phyloP scores from a whole-genome alignment of 495 filamentous ascomycete genomes.

The Cenococcum geophilum region DNA sequence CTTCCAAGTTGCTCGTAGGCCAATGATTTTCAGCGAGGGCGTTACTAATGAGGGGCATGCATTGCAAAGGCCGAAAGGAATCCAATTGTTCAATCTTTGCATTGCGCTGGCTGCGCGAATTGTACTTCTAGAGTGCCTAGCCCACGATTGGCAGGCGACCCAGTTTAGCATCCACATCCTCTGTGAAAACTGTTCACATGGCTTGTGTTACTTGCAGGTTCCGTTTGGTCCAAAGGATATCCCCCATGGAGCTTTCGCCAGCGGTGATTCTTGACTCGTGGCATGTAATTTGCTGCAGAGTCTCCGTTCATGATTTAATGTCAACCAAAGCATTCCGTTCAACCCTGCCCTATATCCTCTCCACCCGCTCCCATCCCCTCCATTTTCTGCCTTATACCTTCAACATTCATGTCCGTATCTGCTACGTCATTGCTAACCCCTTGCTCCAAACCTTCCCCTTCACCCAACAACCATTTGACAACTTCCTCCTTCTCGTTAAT shows the following conservation, averaged over 20 bases:
- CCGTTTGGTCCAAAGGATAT: too few species aligned
- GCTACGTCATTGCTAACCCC: constrained; percentile 36
- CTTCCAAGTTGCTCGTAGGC: neutral
- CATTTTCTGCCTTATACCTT: constrained; percentile 17
- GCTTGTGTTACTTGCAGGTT: too few species aligned
- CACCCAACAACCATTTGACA: constrained; percentile 57
- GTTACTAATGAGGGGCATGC: neutral
- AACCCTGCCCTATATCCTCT: neutral
- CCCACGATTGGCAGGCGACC: too few species aligned
- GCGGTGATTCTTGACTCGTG: too few species aligned
- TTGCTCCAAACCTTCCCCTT: constrained; percentile 50
- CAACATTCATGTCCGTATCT: constrained; percentile 19
- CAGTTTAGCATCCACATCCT: too few species aligned
- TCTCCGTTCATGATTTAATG: too few species aligned
- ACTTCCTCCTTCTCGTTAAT: constrained; percentile 61
- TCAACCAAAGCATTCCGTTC: neutral
- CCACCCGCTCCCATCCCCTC: constrained; percentile 14
- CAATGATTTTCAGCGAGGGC: neutral
- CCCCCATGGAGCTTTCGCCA: too few species aligned
- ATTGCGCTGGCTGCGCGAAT: neutral
- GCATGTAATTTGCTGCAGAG: too few species aligned
- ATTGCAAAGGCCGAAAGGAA: neutral
- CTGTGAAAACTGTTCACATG: too few species aligned
- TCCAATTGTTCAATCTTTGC: neutral
- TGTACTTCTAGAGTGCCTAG: neutral